Evolutionary conservation across 2,329 filamentous ascomycete species (phyloP).

Genomic region (Aspergillus japonicus): DNA sequence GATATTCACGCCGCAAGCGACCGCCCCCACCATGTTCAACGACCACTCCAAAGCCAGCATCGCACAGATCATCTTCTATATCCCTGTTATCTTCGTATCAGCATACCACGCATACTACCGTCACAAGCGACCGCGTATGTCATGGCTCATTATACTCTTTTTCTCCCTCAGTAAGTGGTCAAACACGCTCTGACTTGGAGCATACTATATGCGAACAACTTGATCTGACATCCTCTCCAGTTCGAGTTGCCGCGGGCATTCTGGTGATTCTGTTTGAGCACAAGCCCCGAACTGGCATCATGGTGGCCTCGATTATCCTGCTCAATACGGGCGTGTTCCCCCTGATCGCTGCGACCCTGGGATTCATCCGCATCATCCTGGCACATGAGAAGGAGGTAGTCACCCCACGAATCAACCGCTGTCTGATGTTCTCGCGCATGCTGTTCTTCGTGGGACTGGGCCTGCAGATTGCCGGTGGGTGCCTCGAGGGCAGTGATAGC

Average conservation of each 20-base stretch:
- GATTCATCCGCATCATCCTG: slow-evolving; percentile 23
- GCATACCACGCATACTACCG: slow-evolving; percentile 16
- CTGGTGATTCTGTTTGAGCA: slow-evolving; percentile 20
- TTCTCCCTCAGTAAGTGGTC: slow-evolving; percentile 21
- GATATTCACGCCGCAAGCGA: background rate
- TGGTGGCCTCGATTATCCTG: slow-evolving; percentile 20
- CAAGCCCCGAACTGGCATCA: slow-evolving; percentile 14
- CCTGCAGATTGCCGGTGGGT: slow-evolving; percentile 21
- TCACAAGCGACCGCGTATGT: slow-evolving; percentile 20
- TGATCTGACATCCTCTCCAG: slow-evolving; percentile 1
- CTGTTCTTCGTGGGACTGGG: slow-evolving; percentile 21
- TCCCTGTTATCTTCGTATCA: slow-evolving; percentile 16
- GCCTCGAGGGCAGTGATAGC: slow-evolving; percentile 19
- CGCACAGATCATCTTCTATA: slow-evolving; percentile 24
- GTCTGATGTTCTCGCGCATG: slow-evolving; percentile 15
- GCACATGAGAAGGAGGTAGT: slow-evolving; percentile 5
- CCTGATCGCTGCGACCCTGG: slow-evolving; percentile 25
- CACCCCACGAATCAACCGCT: slow-evolving; percentile 7
- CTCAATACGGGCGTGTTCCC: slow-evolving; percentile 26
- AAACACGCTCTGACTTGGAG: background rate
- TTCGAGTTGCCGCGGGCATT: slow-evolving; percentile 20
- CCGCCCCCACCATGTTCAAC: slow-evolving; percentile 14
- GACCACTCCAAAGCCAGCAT: slow-evolving; percentile 22
- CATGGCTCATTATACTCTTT: slow-evolving; percentile 21
- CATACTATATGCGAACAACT: background rate